Evolutionary conservation across 2,329 filamentous ascomycete species (phyloP).

Genomic region (Curvularia sp.): DNA sequence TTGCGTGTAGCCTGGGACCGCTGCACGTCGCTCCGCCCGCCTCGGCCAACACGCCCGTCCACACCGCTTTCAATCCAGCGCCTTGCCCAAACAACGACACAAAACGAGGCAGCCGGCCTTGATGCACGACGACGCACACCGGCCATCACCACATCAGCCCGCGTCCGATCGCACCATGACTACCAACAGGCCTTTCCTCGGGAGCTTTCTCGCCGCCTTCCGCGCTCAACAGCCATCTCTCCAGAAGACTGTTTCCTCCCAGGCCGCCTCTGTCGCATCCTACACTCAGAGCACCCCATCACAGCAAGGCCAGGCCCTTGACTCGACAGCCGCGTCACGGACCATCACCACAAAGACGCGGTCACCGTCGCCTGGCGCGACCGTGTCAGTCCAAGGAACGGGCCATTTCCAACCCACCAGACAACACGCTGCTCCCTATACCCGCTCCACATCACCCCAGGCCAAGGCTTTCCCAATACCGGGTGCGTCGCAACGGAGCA

Average conservation of each 20-base stretch:
- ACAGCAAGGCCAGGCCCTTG: conserved; percentile 49
- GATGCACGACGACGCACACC: conserved; percentile 41
- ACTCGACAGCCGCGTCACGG: conserved; percentile 52
- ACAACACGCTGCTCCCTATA: conserved; percentile 50
- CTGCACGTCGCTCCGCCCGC: conserved; percentile 7
- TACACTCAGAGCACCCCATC: conserved; percentile 47
- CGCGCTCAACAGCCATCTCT: conserved; percentile 69
- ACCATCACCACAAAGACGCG: conserved; percentile 48
- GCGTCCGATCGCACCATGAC: conserved; percentile 58
- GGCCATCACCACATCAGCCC: conserved; percentile 27
- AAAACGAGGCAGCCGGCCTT: conserved; percentile 17
- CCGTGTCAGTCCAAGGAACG: conserved; percentile 50
- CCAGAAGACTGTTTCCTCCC: conserved; percentile 62
- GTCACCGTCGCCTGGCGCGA: conserved; percentile 44
- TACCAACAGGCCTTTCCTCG: conserved; percentile 70
- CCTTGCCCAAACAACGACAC: conserved; percentile 4
- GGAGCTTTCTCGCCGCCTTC: conserved; percentile 72
- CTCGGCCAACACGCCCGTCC: conserved; percentile 4
- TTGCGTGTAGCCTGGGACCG: conserved; percentile 1
- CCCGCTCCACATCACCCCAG: conserved; percentile 49
- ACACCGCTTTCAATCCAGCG: conserved; percentile 10
- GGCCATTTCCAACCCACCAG: conserved; percentile 53
- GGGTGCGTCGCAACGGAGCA: conserved; percentile 46
- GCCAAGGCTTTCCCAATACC: conserved; percentile 49
- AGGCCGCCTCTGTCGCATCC: conserved; percentile 48